A percentile compares a stretch with the other conserved stretches of the same genome.
Evolutionary conservation across 2,329 filamentous ascomycete genomes (phyloP).

Genomic region (Ploettnerulaceae sp.): DNA sequence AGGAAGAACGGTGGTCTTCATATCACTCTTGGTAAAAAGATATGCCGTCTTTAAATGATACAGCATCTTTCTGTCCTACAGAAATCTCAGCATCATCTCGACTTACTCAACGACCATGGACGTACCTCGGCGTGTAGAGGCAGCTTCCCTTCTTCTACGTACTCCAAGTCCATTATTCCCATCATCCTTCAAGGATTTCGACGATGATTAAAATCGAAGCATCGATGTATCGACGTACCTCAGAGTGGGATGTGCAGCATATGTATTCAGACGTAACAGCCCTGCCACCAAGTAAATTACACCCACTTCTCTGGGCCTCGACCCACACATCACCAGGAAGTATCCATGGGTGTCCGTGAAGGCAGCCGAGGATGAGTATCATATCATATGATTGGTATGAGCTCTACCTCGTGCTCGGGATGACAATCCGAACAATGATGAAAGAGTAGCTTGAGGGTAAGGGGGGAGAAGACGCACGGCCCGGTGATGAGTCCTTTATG

Average conservation of each 20-base stretch:
- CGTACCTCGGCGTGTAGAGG: slow-evolving; percentile 8
- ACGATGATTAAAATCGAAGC: slow-evolving; percentile 2
- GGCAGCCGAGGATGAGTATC: slow-evolving; percentile 4
- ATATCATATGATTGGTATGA: background rate
- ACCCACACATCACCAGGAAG: background rate
- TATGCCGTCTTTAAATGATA: slow-evolving; percentile 15
- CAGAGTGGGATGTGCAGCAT: background rate
- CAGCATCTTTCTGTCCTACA: slow-evolving; percentile 5
- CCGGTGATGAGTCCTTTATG: slow-evolving; percentile 5
- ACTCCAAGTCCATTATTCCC: slow-evolving; percentile 6
- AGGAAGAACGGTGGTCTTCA: slow-evolving; percentile 15
- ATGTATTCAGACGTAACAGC: background rate
- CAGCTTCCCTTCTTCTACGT: slow-evolving; percentile 10
- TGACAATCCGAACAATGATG: background rate
- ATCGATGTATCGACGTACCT: background rate
- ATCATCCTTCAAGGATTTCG: slow-evolving; percentile 11
- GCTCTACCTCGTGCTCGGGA: background rate
- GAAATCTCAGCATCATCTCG: background rate
- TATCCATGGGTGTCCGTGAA: background rate
- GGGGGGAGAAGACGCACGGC: slow-evolving; percentile 1
- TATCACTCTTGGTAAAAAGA: slow-evolving; percentile 16
- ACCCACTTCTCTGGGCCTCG: background rate
- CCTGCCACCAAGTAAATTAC: background rate
- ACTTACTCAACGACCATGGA: background rate
- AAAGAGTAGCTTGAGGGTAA: background rate